A percentile compares a stretch with the other conserved stretches of the same genome.
These are phyloP conservation scores for Boehmeria nivea DNA, from an alignment of 306 rosid genomes.

Conservation along the genomic window DNA sequence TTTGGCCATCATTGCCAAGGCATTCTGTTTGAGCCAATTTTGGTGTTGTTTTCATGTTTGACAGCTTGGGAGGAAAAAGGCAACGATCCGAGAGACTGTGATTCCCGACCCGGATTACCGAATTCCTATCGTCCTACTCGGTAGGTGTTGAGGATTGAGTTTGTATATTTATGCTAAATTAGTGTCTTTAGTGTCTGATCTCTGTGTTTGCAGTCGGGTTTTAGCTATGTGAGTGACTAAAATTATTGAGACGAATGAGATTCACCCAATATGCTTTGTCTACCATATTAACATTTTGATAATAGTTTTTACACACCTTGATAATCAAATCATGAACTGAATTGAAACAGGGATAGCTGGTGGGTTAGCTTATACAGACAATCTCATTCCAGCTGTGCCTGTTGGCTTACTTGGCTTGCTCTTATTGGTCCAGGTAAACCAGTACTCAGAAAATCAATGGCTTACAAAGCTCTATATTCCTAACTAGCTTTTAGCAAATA, in stretches of 20 bases:
- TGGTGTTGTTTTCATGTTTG: conserved; percentile 26
- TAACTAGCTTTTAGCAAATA: background rate
- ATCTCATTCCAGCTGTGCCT: conserved; percentile 72
- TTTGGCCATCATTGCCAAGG: background rate
- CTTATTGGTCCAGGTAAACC: conserved; percentile 72
- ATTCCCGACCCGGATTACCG: conserved; percentile 90
- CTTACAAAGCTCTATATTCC: background rate
- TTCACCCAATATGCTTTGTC: background rate
- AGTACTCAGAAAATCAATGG: background rate
- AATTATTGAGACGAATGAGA: background rate
- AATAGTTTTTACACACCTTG: too few relatives aligned
- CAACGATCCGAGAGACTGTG: conserved; percentile 54
- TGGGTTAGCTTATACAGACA: conserved; percentile 71
- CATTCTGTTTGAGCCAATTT: too few relatives aligned
- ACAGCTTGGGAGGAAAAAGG: conserved; percentile 59
- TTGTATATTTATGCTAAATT: background rate
- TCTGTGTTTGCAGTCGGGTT: background rate
- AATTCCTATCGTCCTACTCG: conserved; percentile 80
- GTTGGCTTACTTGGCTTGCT: conserved; percentile 86
- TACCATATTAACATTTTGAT: too few relatives aligned
- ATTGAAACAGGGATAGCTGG: conserved; percentile 62
- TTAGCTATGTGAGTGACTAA: background rate
- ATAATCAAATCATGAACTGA: too few relatives aligned
- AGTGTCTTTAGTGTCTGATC: background rate
- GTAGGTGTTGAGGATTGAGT: conserved; percentile 32